Evolutionary conservation across 345 rosid species (phyloP), one percentile per base, ranked within the genome.

Genomic region (Aegle marmelos): DNA sequence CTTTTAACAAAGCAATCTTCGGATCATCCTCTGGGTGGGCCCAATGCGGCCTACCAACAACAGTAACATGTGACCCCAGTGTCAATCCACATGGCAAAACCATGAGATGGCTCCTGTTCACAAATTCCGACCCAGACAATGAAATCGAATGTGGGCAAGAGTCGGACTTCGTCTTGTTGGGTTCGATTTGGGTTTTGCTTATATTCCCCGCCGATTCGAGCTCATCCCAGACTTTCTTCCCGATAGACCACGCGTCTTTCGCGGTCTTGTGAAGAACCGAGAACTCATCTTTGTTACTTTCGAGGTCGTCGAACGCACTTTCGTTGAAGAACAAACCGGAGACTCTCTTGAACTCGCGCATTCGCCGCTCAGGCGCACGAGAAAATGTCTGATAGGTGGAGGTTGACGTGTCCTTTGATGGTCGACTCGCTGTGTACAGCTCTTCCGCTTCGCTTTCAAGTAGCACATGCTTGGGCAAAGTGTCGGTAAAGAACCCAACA

Each of bases 31-130:
- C 95, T 0, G 86, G 77, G 27, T 91, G 95, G 36, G 92, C 91
- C 77, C 69, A 66, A 77, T 93, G 84, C 13, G 99, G 98, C 88
- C 88, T 89, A 78, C 91, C 99, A 7, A 95, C 91, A 73, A 95
- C 81, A 19, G 98, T 92, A 11, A 95, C 68, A 61, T 93, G 99
- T 8, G 99, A 93, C 4, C 98, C 99, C 75, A 93, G 77, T 16
- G 98, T 91, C 53, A 95, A 87, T 82, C 98, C 99, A 80, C 98
- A 95, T 0, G 98, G 94, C 17, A 92, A 80, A 82, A 86, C 91
- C 90, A 90, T 53, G 82, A 90, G 68, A 76, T 82, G 80, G 70
- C 83, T 80, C 66, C 72, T 74, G 39, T 77, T 79, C 85, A 82
- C 48, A 81, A 92, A 90, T 61, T 92, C 88, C 28, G 85, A 79